Base-by-base conservation (phyloP, 139 green algal genomes). In the Closterium sp. region DNA sequence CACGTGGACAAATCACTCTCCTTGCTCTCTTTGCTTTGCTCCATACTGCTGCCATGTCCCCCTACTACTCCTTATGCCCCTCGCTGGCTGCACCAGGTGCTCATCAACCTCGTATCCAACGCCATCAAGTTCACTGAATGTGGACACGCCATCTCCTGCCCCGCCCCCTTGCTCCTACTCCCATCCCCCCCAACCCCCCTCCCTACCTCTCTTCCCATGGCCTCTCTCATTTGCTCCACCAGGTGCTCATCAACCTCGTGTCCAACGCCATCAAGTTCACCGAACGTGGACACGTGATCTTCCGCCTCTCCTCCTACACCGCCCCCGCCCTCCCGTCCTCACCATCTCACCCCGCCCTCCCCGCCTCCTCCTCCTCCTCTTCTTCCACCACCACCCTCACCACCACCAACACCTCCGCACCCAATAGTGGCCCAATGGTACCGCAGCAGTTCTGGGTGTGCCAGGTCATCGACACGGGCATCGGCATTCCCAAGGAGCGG, bases 101-200 rank as follows among this genome's bases (percentile, higher is more conserved):
- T 93, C 6, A 94, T 93, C 88, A 93, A 93, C 45, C 88, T 93
- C 24, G 89, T 91, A 17, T 93, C 88, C 31, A 94, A 93, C 29
- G 88, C 88, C 88, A 88, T 93, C 87, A 93, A 93, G 89, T 93
- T 93, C 87, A 93, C 91, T 6, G 89, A 93, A 94, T 31, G 28
- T 24, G 91, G 91, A 89, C 91, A 93, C 34, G 91, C 93, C 24
- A 85, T 91, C 31, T 62, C 9, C 31, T 31, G 87, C 5, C 31
- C n/a, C n/a, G n/a, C 29, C 31, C 42, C 42, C 7, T 62, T 62
- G 42, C 42, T 62, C 42, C 42, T n/a, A n/a, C 42, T 62, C 42
- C 42, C 42, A 62, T 62, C 5, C 42, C 42, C n/a, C n/a, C n/a
- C n/a, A n/a, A n/a, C n/a, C n/a, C n/a, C n/a, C n/a, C n/a, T n/a